Conservation (phyloP, 2,329 filamentous ascomycete genomes). For the Pleurostoma richardsiae region DNA sequence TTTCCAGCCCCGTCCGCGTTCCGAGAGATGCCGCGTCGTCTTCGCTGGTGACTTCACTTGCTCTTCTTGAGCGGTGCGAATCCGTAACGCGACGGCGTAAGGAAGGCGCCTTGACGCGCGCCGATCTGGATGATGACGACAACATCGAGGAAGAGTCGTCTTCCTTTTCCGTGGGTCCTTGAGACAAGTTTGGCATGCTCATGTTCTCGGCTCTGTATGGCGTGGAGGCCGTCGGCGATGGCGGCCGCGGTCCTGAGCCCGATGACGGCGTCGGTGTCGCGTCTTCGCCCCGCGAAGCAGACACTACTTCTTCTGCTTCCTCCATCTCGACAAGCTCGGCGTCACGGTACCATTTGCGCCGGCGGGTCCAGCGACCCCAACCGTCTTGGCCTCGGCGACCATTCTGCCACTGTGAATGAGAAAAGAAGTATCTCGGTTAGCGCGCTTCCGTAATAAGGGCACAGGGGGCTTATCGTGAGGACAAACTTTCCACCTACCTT, state of each 20-base stretch:
- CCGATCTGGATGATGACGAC: constrained; percentile 40
- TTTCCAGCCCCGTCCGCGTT: constrained; percentile 42
- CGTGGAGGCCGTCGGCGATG: constrained; percentile 7
- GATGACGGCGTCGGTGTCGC: constrained; percentile 31
- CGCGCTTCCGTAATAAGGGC: not conserved
- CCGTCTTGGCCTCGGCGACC: constrained; percentile 80
- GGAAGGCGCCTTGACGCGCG: constrained; percentile 34
- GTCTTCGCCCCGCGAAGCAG: constrained; percentile 26
- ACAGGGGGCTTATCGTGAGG: no score
- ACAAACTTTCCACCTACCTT: constrained; percentile 54
- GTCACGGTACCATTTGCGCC: constrained; percentile 94
- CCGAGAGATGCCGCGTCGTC: constrained; percentile 35
- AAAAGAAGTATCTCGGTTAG: not conserved
- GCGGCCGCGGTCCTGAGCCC: constrained; percentile 16
- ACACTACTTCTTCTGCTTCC: constrained; percentile 13
- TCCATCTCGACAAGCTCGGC: constrained; percentile 83
- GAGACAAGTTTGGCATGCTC: constrained; percentile 3
- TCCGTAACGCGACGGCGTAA: constrained; percentile 34
- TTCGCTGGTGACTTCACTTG: constrained; percentile 36
- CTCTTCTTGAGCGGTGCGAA: constrained; percentile 28
- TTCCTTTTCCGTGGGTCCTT: constrained; percentile 7
- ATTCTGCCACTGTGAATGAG: constrained; percentile 68
- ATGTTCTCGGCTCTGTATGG: constrained; percentile 2
- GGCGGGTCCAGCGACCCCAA: constrained; percentile 90
- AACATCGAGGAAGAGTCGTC: constrained; percentile 40